Evolutionary conservation across 306 rosid genomes (phyloP).

Genomic region (Corylus americana): DNA sequence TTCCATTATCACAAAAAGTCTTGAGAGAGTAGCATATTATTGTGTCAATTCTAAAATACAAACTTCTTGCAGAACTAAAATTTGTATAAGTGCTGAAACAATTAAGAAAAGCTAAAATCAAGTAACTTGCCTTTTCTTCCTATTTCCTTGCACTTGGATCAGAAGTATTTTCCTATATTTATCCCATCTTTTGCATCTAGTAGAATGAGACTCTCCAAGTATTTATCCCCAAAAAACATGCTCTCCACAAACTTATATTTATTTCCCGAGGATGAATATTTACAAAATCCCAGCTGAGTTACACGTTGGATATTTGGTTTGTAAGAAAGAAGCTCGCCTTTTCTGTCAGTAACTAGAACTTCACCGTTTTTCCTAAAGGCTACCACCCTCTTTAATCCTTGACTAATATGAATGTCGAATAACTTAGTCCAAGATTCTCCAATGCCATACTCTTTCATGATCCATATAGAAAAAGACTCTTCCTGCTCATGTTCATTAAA

Average conservation of each 20-base stretch:
- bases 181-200: neutral
- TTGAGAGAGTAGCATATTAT: neutral
- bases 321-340: slow-evolving; percentile 16
- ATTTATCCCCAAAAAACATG: neutral
- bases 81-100: neutral
- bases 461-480: neutral
- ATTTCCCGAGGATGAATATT: too few species aligned
- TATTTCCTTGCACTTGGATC: neutral
- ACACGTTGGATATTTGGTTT: neutral
- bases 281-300: neutral
- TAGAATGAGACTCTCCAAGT: neutral
- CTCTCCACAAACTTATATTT: too few species aligned
- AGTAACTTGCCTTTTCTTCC: neutral
- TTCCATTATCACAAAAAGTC: neutral
- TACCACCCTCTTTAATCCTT: neutral
- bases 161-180: too few species aligned
- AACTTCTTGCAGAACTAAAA: neutral
- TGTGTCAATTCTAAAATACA: neutral
- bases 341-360: neutral
- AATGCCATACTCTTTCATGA: slow-evolving; percentile 16
- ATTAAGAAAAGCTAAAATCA: neutral
- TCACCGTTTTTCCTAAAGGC: slow-evolving; percentile 1
- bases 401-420: neutral
- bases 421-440: slow-evolving; percentile 25
- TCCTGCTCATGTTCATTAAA: neutral